Conservation (phyloP, 169 alveolate genomes). For the Plasmodium cynomolgi region DNA sequence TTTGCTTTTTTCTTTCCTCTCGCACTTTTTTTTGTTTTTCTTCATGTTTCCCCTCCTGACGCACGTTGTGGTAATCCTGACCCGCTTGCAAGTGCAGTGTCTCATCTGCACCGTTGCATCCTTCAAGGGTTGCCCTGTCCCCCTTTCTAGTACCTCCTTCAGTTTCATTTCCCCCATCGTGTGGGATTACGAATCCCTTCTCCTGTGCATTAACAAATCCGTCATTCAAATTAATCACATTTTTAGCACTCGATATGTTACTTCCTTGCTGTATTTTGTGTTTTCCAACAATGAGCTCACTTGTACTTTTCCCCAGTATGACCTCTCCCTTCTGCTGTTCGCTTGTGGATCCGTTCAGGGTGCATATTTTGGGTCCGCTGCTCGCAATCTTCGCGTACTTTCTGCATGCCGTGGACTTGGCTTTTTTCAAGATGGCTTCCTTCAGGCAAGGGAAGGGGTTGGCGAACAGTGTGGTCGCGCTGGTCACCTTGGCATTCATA, state of each 20-base stretch:
- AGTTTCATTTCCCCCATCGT: neutral
- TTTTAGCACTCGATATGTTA: neutral
- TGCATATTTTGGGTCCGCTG: neutral
- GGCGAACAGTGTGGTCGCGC: neutral
- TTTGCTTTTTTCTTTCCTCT: neutral
- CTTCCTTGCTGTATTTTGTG: neutral
- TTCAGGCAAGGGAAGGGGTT: slow-evolving; percentile 4
- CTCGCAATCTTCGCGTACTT: neutral
- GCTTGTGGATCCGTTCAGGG: neutral
- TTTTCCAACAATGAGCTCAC: neutral
- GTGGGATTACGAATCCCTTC: neutral
- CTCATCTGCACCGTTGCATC: neutral
- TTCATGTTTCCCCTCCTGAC: neutral
- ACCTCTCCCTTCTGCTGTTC: neutral
- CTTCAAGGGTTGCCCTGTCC: neutral
- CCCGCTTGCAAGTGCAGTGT: neutral
- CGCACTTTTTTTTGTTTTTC: neutral
- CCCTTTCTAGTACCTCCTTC: neutral
- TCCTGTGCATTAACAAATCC: neutral
- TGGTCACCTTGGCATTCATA: neutral
- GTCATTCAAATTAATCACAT: neutral
- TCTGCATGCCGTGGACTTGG: neutral
- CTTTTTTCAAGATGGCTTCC: neutral
- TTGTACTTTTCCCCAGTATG: neutral
- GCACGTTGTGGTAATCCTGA: neutral